phyloP scores from a whole-genome alignment of 805 yeast genomes.

The Saccharomycopsis microspora region DNA sequence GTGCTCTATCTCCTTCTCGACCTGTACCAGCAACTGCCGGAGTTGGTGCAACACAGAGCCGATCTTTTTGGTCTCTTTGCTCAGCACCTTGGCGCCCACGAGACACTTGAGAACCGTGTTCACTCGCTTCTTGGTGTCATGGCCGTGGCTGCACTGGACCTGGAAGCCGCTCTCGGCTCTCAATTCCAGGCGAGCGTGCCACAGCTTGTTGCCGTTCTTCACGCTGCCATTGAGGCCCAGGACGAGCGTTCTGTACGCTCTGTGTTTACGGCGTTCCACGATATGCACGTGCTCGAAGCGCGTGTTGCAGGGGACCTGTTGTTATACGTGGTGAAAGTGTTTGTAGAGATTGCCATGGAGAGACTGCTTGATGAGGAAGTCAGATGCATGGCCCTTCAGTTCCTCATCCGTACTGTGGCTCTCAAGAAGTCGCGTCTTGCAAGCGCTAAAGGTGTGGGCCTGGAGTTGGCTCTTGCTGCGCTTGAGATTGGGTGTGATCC shows the following conservation, averaged over 20 bases:
- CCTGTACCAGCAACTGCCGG: conserved; percentile 31
- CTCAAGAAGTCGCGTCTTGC: conserved; percentile 74
- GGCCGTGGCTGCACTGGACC: conserved; percentile 50
- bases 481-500: conserved; percentile 74
- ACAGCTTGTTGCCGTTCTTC: conserved; percentile 68
- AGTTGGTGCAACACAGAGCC: conserved; percentile 43
- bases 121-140: conserved; percentile 74
- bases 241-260: conserved; percentile 65
- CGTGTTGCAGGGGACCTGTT: conserved; percentile 70
- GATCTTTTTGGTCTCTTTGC: conserved; percentile 66
- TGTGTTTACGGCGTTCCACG: conserved; percentile 77
- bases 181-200: conserved; percentile 64
- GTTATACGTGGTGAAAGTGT: conserved; percentile 54
- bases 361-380: conserved; percentile 60
- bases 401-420: conserved; percentile 66
- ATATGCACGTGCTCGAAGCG: conserved; percentile 64
- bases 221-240: conserved; percentile 55
- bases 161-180: conserved; percentile 34
- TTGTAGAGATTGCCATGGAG: conserved; percentile 61
- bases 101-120: conserved; percentile 64
- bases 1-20: conserved; percentile 72
- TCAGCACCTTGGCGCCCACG: conserved; percentile 44
- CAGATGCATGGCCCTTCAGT: conserved; percentile 75
- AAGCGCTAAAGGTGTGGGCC: conserved; percentile 67
- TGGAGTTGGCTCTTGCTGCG: conserved; percentile 62